A percentile compares a stretch with the other conserved stretches of the same genome.
Evolutionary conservation across 495 filamentous ascomycete species (phyloP).

Genomic region (Stereocaulon alpinum): DNA sequence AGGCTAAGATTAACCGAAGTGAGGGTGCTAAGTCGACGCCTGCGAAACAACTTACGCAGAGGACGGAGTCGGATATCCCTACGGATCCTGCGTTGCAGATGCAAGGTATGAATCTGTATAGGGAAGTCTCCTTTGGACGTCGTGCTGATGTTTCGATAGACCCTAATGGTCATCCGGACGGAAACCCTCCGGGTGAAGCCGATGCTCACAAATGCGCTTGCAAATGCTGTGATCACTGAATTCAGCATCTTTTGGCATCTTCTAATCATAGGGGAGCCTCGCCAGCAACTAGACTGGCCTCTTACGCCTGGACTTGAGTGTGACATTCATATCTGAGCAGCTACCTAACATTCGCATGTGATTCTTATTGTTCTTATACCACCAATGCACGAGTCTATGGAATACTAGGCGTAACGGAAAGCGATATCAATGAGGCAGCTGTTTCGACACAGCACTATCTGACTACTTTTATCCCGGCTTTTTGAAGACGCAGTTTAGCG

Average conservation of each 20-base stretch:
- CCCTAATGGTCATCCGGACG: not conserved
- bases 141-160: not conserved
- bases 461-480: no score
- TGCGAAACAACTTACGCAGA: conserved; percentile 9
- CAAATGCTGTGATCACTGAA: conserved; percentile 15
- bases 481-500: no score
- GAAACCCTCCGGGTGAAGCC: not conserved
- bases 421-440: not conserved
- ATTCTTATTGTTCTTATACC: not conserved
- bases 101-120: not conserved
- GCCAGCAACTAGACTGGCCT: no score
- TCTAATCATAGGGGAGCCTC: no score
- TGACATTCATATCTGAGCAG: no score
- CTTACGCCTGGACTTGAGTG: no score
- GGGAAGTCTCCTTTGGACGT: not conserved
- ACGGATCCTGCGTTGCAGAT: conserved; percentile 12
- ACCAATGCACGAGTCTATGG: not conserved
- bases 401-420: not conserved
- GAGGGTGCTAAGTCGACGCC: conserved; percentile 11
- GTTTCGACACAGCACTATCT: no score
- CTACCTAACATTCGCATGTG: not conserved
- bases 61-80: conserved; percentile 12
- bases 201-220: conserved; percentile 6
- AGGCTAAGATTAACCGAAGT: conserved; percentile 21
- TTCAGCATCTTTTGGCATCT: not conserved